Evolutionary conservation across 164 flowering plant species (phyloP), one percentile per base, ranked within the genome.

Genomic region (Vitis amurensis): DNA sequence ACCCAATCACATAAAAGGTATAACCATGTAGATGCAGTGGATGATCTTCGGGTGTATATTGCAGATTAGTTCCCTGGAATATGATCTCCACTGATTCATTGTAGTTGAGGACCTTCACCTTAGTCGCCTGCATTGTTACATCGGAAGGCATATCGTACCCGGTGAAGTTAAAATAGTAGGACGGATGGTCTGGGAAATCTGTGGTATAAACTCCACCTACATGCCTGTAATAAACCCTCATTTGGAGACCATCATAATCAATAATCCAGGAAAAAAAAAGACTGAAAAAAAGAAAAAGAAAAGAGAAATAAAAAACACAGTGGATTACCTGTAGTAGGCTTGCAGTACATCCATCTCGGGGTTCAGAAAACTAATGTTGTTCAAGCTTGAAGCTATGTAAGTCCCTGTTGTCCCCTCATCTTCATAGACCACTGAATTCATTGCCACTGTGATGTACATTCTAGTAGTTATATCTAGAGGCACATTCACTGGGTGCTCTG

Each of bases 351-450:
- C 71, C 0, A 61, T 63, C 0, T 37, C 6, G 0, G 79, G 81
- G 0, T 50, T 17, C 9, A 23, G 72, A 16, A 76, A 81, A 23
- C 71, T 76, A 0, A 74, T 27, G 56, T 81, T 83, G 63, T 73
- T 83, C 64, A 83, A 52, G 77, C 80, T 74, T 2, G 83, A 65
- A 12, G 78, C 50, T 0, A 74, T 27, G 14, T 65, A 53, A 13
- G 55, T 29, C 9, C 71, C 76, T 2, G 68, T 16, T 2, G 79
- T 73, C 0, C 77, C 78, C 0, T 19, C 64, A n/a, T 82, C 78
- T 0, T 70, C 44, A 4, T 66, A n/a, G 48, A 68, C 73, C 1
- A 68, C 71, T 1, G 71, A 58, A n/a, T 49, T 29, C 71, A 68
- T 68, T 11, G 63, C 71, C 71, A 63, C 58, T 3, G 64, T 17